Base-by-base conservation (phyloP, 1,139 yeast species). In the Spencermartinsiella ligniputridi region DNA sequence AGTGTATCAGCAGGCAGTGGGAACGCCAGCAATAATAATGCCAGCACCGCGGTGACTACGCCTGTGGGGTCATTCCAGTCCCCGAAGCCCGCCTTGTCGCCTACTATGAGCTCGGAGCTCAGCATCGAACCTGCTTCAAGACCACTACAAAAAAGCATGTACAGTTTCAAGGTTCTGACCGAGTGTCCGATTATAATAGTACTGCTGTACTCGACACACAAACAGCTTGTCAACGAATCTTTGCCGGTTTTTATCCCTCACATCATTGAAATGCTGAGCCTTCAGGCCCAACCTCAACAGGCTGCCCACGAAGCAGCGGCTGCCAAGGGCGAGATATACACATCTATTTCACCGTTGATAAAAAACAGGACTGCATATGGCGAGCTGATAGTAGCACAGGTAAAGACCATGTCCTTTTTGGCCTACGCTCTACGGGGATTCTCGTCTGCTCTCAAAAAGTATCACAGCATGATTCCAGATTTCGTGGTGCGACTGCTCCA, bases 161-260 rank as follows among this genome's bases (percentile, higher is more conserved):
- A 65, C 57, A 89, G 97, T 1, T 92, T 92, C 71, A 90, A 89
- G 61, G 88, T 94, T 9, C 74, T 92, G 48, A 89, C 97, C 0
- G 99, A 94, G 64, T 90, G 97, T 61, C 99, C 99, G 4, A 90
- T 94, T 35, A 90, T 96, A 8, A 86, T 94, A 79, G 98, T 94
- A 1, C 79, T 96, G 5, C 72, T 94, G 44, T 88, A 87, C 57
- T 85, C 96, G 1, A 82, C 96, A 0, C 90, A 90, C 67, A 87
- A 88, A 61, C 79, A 79, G 37, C 68, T 89, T 44, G 87, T 86
- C 2, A 77, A 78, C 40, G 70, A 85, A 0, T 79, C 92, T 1
- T 71, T 92, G 35, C 89, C 94, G 1, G 71, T 70, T 16, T 87
- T 92, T 53, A 76, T 92, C 46, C 97, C 97, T 0, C 80, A 83